Evolutionary conservation across 306 rosid species (phyloP).

Genomic region (Vicia sativa): DNA sequence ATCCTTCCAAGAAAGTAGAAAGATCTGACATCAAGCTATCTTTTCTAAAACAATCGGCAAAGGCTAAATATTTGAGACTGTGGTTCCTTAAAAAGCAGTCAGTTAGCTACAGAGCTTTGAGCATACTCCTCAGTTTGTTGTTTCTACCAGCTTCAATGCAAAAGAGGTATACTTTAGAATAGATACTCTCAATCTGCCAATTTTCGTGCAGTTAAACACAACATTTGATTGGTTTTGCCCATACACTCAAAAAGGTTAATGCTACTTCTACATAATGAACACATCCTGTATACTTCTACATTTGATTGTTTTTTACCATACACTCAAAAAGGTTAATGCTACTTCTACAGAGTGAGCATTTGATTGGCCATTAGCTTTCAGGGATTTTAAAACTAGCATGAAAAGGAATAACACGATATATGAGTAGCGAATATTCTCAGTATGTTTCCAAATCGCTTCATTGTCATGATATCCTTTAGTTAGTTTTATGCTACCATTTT

Average conservation of each 20-base stretch:
- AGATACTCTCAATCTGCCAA: conserved; percentile 15
- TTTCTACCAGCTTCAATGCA: conserved; percentile 23
- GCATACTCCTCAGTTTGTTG: neutral
- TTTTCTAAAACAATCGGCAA: conserved; percentile 1
- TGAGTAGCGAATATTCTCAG: conserved; percentile 20
- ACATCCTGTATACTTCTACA: too few species aligned
- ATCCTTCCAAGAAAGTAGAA: conserved; percentile 31
- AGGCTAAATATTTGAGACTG: conserved; percentile 20
- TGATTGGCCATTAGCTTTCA: neutral
- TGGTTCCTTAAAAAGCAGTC: conserved; percentile 21
- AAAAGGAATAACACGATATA: conserved; percentile 14
- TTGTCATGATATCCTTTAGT: conserved; percentile 10
- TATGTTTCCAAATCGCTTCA: conserved; percentile 10
- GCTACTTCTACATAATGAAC: neutral
- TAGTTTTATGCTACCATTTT: conserved; percentile 7
- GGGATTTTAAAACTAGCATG: neutral
- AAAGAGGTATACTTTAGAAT: neutral
- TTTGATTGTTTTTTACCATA: conserved; percentile 22
- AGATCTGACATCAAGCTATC: conserved; percentile 12
- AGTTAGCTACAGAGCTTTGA: conserved; percentile 10
- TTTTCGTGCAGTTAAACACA: conserved; percentile 31
- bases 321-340: neutral
- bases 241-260: neutral
- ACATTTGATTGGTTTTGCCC: conserved; percentile 22
- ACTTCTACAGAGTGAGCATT: neutral